Evolutionary conservation across 768 basidiomycete genomes (phyloP), one percentile per base, ranked within the genome.

Genomic region (Boletus barrowsii): DNA sequence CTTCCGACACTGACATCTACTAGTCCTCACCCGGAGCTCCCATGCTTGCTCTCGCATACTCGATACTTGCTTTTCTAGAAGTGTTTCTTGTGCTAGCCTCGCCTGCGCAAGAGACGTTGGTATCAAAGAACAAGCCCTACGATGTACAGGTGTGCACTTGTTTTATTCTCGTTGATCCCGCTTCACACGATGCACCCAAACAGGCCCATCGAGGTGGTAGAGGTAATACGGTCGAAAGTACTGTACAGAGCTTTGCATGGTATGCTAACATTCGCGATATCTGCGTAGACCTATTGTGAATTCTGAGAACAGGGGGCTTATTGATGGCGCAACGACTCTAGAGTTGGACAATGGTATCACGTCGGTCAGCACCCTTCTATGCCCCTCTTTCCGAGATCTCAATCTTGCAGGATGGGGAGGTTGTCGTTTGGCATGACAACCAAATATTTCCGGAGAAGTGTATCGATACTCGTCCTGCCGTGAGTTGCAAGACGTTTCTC

Each of bases 391-490:
- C 32, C 7, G 39, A 46, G 33, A 49, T 29, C 56, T 63, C 59
- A 59, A 20, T 35, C 18, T 18, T 18, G 53, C 37, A 89, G 87
- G 90, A 93, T 65, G 88, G 86, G 13, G 78, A 79, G 45, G 83
- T 87, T 15, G 76, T 93, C 40, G 87, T 92, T 14, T 91, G 87
- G 86, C 90, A 93, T 61, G 90, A 93, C 69, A 83, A 84, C 68
- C 72, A 73, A 41, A 86, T 93, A 56, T 66, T 70, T 3, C 59
- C 80, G 4, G 75, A 74, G 33, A 93, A 91, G 67, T 91, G 90
- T 67, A 60, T 64, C 22, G 90, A 92, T 66, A 90, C 88, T 2
- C 61, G 56, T 15, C 86, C 89, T 43, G 83, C 67, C 36, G 87
- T 89, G 63, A 62, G 76, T 71, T 46, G 47, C 37, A 43, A 32